Base-by-base conservation (phyloP, 345 rosid genomes). In the Bruguiera gymnorhiza region DNA sequence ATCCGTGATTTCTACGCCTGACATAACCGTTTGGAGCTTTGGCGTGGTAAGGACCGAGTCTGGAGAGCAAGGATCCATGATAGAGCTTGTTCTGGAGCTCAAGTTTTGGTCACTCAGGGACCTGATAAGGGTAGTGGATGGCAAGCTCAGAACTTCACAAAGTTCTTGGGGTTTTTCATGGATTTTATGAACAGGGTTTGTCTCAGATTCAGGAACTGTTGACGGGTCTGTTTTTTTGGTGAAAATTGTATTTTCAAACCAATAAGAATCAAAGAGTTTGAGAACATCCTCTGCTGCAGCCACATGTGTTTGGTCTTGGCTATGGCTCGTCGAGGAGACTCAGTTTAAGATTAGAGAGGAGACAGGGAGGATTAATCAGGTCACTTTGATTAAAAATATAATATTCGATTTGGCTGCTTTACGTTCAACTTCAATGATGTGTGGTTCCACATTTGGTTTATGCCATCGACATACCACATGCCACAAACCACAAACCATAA, bases 21-120 rank as follows among this genome's bases (percentile, higher is more conserved):
- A 75, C 0, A 34, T 23, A 29, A 83, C 67, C 3, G 85, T 73
- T 36, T 43, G 72, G 50, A 87, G 86, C 69, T 78, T 85, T 46
- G 74, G 80, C 6, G 78, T 6, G 57, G 18, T 34, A 19, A 84
- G 84, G 65, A 80, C 86, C 0, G 95, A 84, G 68, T 83, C 80
- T 0, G 90, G 87, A 0, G 88, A 87, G 5, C 71, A 23, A 43
- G 83, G 36, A 10, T 59, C 73, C 4, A 76, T 58, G 43, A 10
- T 13, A 71, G 80, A 77, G 81, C 79, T 76, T 62, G 78, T 21
- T 32, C 77, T 70, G 2, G 75, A 64, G 79, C 70, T 71, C 69
- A 76, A 66, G 24, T 56, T 56, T 52, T 83, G 78, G 32, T 83
- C 89, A 65, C 95, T 89, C 83, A 83, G 69, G 29, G 92, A 89